Evolutionary conservation across 108 stramenopile species (phyloP).

Genomic region (Cyclostephanos invisitatus): DNA sequence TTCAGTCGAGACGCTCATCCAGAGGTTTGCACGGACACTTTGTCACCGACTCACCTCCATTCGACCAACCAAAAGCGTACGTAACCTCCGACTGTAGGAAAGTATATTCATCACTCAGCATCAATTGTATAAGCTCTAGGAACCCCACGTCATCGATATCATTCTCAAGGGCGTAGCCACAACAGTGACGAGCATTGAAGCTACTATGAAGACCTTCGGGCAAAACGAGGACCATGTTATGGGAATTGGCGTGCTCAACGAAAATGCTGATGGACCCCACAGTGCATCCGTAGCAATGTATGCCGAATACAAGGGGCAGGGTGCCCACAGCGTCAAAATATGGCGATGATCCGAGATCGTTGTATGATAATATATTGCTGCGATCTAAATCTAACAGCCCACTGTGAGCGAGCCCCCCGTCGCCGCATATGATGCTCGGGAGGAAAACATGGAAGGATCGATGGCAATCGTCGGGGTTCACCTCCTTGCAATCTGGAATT

Average conservation of each 20-base stretch:
- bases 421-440: slow-evolving; percentile 27
- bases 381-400: neutral
- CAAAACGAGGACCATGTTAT: slow-evolving; percentile 48
- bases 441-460: slow-evolving; percentile 27
- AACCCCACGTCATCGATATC: slow-evolving; percentile 60
- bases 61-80: slow-evolving; percentile 64
- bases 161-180: slow-evolving; percentile 61
- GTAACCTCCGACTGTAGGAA: slow-evolving; percentile 30
- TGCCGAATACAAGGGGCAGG: slow-evolving; percentile 52
- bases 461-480: slow-evolving; percentile 27
- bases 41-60: slow-evolving; percentile 43
- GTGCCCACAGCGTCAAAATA: slow-evolving; percentile 7
- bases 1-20: no score
- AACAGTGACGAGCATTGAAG: slow-evolving; percentile 60
- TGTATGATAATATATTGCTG: neutral
- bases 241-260: slow-evolving; percentile 30
- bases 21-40: no score
- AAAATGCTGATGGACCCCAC: slow-evolving; percentile 17
- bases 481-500: slow-evolving; percentile 33
- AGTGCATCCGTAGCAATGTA: slow-evolving; percentile 60
- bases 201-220: slow-evolving; percentile 52
- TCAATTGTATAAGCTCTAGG: slow-evolving; percentile 33
- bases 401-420: neutral
- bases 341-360: neutral
- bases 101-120: slow-evolving; percentile 18